phyloP scores from a whole-genome alignment of 371 early-diverging fungal genomes.

The Circinella minor region DNA sequence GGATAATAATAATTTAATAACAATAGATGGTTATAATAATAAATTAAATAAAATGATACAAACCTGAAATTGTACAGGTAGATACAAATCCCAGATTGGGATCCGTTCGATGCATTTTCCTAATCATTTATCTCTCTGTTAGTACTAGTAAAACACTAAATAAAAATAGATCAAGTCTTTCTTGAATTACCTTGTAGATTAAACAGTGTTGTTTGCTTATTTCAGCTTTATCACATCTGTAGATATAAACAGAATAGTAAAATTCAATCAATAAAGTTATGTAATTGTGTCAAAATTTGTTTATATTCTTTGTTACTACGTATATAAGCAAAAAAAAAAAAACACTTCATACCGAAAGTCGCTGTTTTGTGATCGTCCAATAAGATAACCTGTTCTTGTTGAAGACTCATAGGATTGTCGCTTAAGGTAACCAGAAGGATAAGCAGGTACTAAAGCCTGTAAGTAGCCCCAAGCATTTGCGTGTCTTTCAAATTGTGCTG shows the following conservation, averaged over 20 bases:
- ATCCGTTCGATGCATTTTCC: slow-evolving; percentile 27
- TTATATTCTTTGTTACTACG: too few relatives aligned
- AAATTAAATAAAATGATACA: too few relatives aligned
- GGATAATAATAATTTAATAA: too few relatives aligned
- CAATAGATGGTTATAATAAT: too few relatives aligned
- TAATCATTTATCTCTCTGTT: slow-evolving; percentile 22
- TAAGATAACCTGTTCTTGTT: slow-evolving; percentile 63
- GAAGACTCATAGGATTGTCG: slow-evolving; percentile 26
- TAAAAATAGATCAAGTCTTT: too few relatives aligned
- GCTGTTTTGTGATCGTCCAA: slow-evolving; percentile 68
- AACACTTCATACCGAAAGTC: slow-evolving; percentile 59
- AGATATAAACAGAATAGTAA: slow-evolving; percentile 7
- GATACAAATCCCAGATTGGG: too few relatives aligned
- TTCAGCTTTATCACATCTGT: slow-evolving; percentile 21
- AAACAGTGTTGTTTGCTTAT: slow-evolving; percentile 79
- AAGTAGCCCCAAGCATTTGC: slow-evolving; percentile 59
- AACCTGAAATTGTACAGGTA: slow-evolving; percentile 29
- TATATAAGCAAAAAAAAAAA: neutral
- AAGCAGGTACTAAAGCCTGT: slow-evolving; percentile 43
- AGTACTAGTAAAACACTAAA: neutral
- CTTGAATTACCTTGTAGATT: slow-evolving; percentile 59
- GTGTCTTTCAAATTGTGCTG: slow-evolving; percentile 34
- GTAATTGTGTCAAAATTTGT: too few relatives aligned
- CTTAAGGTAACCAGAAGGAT: slow-evolving; percentile 35
- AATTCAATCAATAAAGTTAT: too few relatives aligned